phyloP scores from a whole-genome alignment of 2,329 filamentous ascomycete genomes.

The Diaporthe citriasiana region DNA sequence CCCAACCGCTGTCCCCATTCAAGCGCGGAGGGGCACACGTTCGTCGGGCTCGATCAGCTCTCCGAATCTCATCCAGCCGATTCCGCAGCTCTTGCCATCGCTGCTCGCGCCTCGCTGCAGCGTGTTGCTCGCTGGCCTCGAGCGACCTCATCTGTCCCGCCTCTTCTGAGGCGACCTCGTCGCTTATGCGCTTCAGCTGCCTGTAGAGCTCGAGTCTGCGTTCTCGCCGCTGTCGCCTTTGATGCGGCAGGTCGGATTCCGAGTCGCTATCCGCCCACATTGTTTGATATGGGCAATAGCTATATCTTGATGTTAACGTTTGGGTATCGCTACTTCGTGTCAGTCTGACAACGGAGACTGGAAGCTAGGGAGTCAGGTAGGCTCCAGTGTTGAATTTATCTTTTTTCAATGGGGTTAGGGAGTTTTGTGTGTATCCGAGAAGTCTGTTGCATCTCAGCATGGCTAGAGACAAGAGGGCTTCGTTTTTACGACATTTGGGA shows the following conservation, averaged over 20 bases:
- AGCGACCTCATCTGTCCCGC: neutral
- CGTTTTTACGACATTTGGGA: neutral
- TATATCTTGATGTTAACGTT: neutral
- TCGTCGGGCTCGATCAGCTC: too few relatives aligned
- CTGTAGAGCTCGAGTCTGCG: too few relatives aligned
- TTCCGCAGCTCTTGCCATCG: neutral
- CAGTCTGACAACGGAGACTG: too few relatives aligned
- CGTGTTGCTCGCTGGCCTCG: neutral
- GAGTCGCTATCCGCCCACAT: neutral
- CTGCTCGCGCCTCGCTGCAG: neutral
- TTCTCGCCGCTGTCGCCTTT: neutral
- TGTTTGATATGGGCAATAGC: neutral
- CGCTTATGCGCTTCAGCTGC: neutral
- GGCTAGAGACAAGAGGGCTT: neutral
- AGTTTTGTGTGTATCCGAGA: neutral
- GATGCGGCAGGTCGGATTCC: neutral
- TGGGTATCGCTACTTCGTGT: neutral
- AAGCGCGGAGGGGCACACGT: neutral
- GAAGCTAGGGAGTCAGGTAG: neutral
- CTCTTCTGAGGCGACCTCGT: neutral
- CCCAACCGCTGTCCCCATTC: neutral
- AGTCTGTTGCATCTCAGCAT: neutral
- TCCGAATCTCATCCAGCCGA: neutral
- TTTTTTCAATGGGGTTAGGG: neutral
- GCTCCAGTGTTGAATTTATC: neutral